Conservation (phyloP, 345 rosid species). For the Hevea brasiliensis region DNA sequence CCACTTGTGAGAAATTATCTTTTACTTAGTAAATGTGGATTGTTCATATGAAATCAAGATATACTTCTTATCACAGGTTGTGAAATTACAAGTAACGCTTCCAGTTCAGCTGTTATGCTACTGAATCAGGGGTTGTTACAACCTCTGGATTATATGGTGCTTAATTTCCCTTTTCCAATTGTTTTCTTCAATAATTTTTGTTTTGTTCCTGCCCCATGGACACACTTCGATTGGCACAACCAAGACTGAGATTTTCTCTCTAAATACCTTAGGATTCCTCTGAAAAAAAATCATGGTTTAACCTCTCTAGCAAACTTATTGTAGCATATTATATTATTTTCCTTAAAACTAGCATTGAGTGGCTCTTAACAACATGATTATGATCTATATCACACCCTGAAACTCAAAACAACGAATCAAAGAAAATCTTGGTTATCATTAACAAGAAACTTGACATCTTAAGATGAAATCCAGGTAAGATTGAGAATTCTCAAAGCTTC, state of each 20-base stretch:
- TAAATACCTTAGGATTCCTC: constrained; percentile 23
- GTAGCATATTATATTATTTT: constrained; percentile 17
- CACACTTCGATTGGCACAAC: constrained; percentile 32
- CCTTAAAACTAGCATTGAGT: constrained; percentile 32
- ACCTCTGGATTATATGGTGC: too few species aligned
- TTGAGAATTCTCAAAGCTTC: constrained; percentile 39
- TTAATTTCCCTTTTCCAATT: too few species aligned
- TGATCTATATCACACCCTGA: constrained; percentile 4
- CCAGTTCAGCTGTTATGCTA: constrained; percentile 47
- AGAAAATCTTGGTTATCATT: constrained; percentile 33
- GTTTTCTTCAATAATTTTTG: constrained; percentile 40
- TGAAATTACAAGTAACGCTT: too few species aligned
- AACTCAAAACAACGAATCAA: constrained; percentile 43
- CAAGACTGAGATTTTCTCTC: constrained; percentile 32
- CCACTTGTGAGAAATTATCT: too few species aligned
- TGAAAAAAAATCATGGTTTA: constrained; percentile 37
- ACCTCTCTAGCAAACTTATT: constrained; percentile 22
- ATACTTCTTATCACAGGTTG: too few species aligned
- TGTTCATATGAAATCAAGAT: too few species aligned
- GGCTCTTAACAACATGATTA: constrained; percentile 19
- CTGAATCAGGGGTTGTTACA: too few species aligned
- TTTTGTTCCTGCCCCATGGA: constrained; percentile 42
- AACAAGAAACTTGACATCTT: constrained; percentile 30
- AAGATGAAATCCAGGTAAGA: constrained; percentile 30
- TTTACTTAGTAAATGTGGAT: too few species aligned